These are phyloP conservation scores for Panellus pusillus DNA, from an alignment of 768 basidiomycete species.

Conservation along the genomic window DNA sequence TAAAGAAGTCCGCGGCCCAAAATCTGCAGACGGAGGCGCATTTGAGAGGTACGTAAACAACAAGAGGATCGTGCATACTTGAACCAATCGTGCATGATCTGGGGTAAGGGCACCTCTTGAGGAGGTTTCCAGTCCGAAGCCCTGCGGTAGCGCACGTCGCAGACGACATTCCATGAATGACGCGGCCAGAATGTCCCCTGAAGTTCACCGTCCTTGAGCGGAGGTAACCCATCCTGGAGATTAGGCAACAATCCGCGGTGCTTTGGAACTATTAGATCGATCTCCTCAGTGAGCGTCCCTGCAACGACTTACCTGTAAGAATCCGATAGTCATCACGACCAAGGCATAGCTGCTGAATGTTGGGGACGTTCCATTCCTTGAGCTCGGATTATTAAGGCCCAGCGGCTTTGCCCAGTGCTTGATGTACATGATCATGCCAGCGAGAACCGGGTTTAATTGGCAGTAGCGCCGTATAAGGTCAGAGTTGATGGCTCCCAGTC, in stretches of 20 bases:
- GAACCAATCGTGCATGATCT: conserved; percentile 42
- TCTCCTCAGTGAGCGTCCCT: neutral
- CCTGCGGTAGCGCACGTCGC: conserved; percentile 32
- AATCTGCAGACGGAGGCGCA: conserved; percentile 34
- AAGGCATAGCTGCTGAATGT: conserved; percentile 66
- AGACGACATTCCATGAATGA: conserved; percentile 19
- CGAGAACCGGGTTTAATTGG: conserved; percentile 41
- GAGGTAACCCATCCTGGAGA: conserved; percentile 43
- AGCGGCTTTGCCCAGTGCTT: conserved; percentile 62
- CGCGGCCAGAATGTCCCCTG: conserved; percentile 35
- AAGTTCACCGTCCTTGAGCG: conserved; percentile 4
- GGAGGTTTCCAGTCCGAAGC: conserved; percentile 16
- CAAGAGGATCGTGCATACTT: conserved; percentile 31
- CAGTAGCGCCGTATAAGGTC: conserved; percentile 53
- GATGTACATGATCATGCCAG: conserved; percentile 45
- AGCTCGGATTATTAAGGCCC: conserved; percentile 48
- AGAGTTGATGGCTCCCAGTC: conserved; percentile 54
- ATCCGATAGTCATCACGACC: conserved; percentile 59
- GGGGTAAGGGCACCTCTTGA: conserved; percentile 18
- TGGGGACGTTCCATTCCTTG: conserved; percentile 14
- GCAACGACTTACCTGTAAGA: conserved; percentile 49
- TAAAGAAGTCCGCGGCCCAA: conserved; percentile 41
- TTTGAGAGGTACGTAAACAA: conserved; percentile 1
- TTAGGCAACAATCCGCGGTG: conserved; percentile 47
- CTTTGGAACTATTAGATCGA: conserved; percentile 29